phyloP scores from a whole-genome alignment of 805 yeast genomes.

The Scheffersomyces spartinae region DNA sequence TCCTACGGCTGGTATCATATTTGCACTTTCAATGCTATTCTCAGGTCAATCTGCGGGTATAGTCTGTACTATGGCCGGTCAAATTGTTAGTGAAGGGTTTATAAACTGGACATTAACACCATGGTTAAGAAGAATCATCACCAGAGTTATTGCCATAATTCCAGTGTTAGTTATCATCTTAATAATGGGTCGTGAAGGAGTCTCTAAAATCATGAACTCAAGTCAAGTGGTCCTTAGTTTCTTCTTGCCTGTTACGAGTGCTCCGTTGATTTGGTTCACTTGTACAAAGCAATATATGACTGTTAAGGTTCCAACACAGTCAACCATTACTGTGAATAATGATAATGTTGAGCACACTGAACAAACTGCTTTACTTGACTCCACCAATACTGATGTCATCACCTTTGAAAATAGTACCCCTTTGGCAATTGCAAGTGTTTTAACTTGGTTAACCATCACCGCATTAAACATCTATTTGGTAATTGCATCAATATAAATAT shows the following conservation, averaged over 20 bases:
- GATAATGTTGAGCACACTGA: constrained; percentile 3
- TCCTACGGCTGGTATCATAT: constrained; percentile 33
- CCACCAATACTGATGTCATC: constrained; percentile 7
- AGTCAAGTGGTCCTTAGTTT: constrained; percentile 34
- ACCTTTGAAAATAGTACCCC: constrained; percentile 29
- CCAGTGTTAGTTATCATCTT: constrained; percentile 29
- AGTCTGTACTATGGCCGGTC: constrained; percentile 39
- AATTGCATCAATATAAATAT: constrained; percentile 14
- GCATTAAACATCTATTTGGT: constrained; percentile 28
- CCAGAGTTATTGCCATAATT: constrained; percentile 29
- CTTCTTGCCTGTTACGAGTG: constrained; percentile 31
- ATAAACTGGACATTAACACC: constrained; percentile 33
- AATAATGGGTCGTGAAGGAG: constrained; percentile 31
- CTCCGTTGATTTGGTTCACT: constrained; percentile 35
- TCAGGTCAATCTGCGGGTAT: constrained; percentile 38
- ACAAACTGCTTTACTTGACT: constrained; percentile 7
- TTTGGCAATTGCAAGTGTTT: constrained; percentile 18
- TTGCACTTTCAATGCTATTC: constrained; percentile 34
- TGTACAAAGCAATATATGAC: constrained; percentile 28
- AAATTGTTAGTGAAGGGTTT: constrained; percentile 34
- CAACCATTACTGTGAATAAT: constrained; percentile 3
- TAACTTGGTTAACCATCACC: constrained; percentile 29
- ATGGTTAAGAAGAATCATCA: constrained; percentile 30
- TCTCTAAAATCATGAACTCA: constrained; percentile 31
- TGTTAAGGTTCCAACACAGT: constrained; percentile 14